Conservation (phyloP, 2,329 filamentous ascomycete genomes). For the Diaporthe sp. region DNA sequence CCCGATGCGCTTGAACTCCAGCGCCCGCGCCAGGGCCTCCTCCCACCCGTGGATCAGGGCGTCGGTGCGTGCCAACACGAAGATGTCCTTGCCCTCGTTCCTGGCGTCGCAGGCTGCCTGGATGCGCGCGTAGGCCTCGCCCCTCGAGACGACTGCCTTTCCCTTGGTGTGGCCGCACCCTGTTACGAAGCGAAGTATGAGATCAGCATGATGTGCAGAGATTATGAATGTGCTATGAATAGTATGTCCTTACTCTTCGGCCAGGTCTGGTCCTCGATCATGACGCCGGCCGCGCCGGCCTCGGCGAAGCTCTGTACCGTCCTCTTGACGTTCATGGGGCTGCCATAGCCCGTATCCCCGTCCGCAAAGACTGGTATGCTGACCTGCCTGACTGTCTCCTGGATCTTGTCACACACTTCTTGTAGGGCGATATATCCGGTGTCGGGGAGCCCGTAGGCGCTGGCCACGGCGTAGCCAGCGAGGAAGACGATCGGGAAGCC, state of each 20-base stretch:
- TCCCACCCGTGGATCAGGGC: conserved; percentile 58
- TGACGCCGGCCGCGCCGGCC: conserved; percentile 55
- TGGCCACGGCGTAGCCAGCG: conserved; percentile 58
- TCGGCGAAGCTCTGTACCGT: conserved; percentile 60
- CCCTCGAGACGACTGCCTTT: conserved; percentile 59
- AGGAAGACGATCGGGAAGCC: conserved; percentile 62
- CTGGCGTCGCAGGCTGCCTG: conserved; percentile 61
- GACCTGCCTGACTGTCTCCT: conserved; percentile 47
- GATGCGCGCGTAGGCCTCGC: conserved; percentile 60
- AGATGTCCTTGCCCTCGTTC: conserved; percentile 55
- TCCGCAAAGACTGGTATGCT: conserved; percentile 60
- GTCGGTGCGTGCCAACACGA: conserved; percentile 61
- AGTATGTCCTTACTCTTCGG: conserved; percentile 56
- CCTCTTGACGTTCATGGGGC: conserved; percentile 61
- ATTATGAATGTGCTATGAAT: not conserved
- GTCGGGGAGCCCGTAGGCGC: conserved; percentile 58
- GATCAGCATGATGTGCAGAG: not conserved
- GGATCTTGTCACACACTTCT: conserved; percentile 61
- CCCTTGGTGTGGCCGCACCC: conserved; percentile 56
- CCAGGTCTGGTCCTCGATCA: conserved; percentile 65
- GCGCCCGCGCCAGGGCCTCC: conserved; percentile 58
- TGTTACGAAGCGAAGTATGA: not conserved
- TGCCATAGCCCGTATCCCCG: conserved; percentile 63
- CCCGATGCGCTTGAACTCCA: conserved; percentile 58
- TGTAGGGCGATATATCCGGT: conserved; percentile 64